Evolutionary conservation across 768 basidiomycete species (phyloP), one percentile per base, ranked within the genome.

Genomic region (Rhizopogon salebrosus): DNA sequence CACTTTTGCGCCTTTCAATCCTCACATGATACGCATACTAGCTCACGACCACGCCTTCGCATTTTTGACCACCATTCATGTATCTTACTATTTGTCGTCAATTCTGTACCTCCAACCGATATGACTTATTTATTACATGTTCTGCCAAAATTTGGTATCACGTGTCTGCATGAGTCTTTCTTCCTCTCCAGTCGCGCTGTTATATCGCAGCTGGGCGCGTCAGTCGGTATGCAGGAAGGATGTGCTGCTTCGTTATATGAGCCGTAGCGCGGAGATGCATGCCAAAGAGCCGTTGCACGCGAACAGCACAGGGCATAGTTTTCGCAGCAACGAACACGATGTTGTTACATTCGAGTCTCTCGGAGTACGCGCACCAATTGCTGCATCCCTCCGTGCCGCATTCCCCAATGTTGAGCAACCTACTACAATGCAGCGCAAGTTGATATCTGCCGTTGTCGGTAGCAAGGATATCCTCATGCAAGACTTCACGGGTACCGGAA

Each of bases 401-500:
- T 90, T 89, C 66, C 87, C 87, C 1, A 70, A 75, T 49, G 74
- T 89, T 26, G 64, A 69, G 54, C 53, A 65, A 35, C 85, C 87
- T 3, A 90, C 88, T 0, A 65, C 70, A 11, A 76, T 77, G 29
- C 88, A 91, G 62, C 70, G 64, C 39, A 69, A 70, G 48, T 78
- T 89, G 49, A 83, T 90, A 52, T 79, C 80, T 3, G 86, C 82
- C 16, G 72, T 88, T 8, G 54, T 84, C 27, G 62, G 63, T 18
- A 76, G 75, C 6, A 76, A 77, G 60, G 83, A 90, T 64, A 72
- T 90, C 16, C 66, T 89, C 13, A 59, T 91, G 49, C 83, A 80
- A 56, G 88, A 89, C 56, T 70, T 71, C 23, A 87, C 89, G n/a
- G 89, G 89, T 4, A 80, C 83, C 41, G 89, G 88, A 71, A 91